Evolutionary conservation across 2,329 filamentous ascomycete species (phyloP), one percentile per base, ranked within the genome.

Genomic region (Juglanconis oblonga): DNA sequence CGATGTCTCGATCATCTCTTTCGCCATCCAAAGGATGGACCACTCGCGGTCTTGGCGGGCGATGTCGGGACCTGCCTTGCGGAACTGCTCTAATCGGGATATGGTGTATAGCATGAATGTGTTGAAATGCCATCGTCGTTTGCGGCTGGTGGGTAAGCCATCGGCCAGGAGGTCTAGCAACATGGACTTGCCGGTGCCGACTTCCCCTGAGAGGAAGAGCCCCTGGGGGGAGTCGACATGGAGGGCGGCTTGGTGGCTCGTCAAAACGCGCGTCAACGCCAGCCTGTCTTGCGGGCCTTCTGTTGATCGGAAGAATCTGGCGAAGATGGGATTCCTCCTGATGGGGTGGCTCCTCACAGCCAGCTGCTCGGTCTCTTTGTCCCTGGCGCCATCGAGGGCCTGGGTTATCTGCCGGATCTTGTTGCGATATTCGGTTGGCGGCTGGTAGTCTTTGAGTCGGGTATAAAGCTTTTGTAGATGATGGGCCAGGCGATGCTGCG

Each of bases 121-220:
- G 70, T 91, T 92, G 74, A 92, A 95, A 70, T 94, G 91, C 86
- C 88, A 92, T 62, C 90, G 79, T 66, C 82, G 80, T 76, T 94
- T 94, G 68, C 86, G 87, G 49, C 80, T 77, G 14, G 86, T 92
- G 1, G 91, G 91, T 4, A 95, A 74, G 54, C 88, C 89, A 55
- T 92, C 87, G 13, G 89, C 89, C n/a, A 95, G 84, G 0, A 95
- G 76, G 68, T 94, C 90, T 13, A 93, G 81, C n/a, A 95, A 81
- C 89, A 95, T 92, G 5, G 86, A 90, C 71, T 95, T 95, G 13
- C 91, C 90, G 0, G 89, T 92, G 10, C 91, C 91, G 1, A 95
- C 91, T 69, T 92, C 90, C 6, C 91, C 90, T 32, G 91, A 91
- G 0, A 95, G 79, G 69, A 94, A 87, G 14, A 95, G 75, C 0